Percentiles rank a stretch among this genome's conserved stretches.
These are phyloP conservation scores for Collybia nuda DNA, from an alignment of 768 basidiomycete species.

Conservation along the genomic window DNA sequence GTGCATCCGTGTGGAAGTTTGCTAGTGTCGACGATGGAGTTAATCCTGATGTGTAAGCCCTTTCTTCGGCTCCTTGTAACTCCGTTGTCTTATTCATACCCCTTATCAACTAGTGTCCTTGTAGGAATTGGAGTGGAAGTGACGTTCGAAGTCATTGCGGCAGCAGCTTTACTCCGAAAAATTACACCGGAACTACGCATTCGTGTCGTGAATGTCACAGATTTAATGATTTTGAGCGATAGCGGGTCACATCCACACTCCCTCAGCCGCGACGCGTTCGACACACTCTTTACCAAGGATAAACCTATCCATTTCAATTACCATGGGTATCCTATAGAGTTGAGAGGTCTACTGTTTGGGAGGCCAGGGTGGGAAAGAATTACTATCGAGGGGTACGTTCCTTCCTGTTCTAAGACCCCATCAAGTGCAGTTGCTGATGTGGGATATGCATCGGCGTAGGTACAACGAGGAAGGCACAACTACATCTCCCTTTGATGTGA, in stretches of 20 bases:
- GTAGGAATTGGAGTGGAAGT: slow-evolving; percentile 88
- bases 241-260: slow-evolving; percentile 78
- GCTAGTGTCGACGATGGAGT: slow-evolving; percentile 73
- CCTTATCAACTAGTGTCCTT: slow-evolving; percentile 58
- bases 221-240: slow-evolving; percentile 79
- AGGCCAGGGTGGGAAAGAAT: slow-evolving; percentile 48
- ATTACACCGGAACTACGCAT: slow-evolving; percentile 72
- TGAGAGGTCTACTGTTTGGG: slow-evolving; percentile 65
- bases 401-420: neutral
- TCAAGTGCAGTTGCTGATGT: neutral
- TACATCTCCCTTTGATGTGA: slow-evolving; percentile 77
- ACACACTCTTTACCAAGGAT: slow-evolving; percentile 70
- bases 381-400: slow-evolving; percentile 60
- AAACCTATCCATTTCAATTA: slow-evolving; percentile 78
- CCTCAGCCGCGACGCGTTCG: slow-evolving; percentile 59
- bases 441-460: neutral
- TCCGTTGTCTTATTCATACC: neutral
- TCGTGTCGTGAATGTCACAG: slow-evolving; percentile 87
- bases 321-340: slow-evolving; percentile 77
- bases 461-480: slow-evolving; percentile 70
- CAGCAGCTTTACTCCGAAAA: slow-evolving; percentile 75
- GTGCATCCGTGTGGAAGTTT: slow-evolving; percentile 85
- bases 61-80: neutral
- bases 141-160: slow-evolving; percentile 87
- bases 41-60: slow-evolving; percentile 65